Evolutionary conservation across 2,329 filamentous ascomycete species (phyloP), one percentile per base, ranked within the genome.

Genomic region (Aureobasidium sp.): DNA sequence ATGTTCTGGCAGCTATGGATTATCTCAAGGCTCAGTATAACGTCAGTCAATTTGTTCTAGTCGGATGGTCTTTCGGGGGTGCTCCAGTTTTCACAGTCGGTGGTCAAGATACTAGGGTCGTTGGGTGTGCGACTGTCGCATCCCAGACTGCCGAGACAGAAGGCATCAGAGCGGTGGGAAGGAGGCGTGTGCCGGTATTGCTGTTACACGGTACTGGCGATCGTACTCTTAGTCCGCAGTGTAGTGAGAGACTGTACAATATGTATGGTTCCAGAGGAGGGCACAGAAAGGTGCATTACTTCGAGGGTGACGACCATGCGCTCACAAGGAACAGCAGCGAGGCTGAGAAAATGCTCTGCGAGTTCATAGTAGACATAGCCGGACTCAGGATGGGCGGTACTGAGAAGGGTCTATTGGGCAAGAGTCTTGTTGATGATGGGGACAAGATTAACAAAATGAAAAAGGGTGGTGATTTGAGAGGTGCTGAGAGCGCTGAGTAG

Each of bases 1-100:
- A 79, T 63, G 71, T 76, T 0, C 52, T 67, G 9, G 71, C 75
- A 10, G 71, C 71, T 5, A 74, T 78, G 71, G 65, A 71, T 34
- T 74, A 73, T 56, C 68, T 78, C 9, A 52, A 70, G 15, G 63
- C 70, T 15, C 63, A 67, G 29, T 74, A 71, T 64, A 67, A 65
- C 0, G 67, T 74, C 1, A 63, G 62, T n/a, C 69, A 65, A 27
- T 77, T 77, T 65, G 75, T 77, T 6, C 63, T 78, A 15, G 69
- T 77, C 1, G 76, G 77, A 50, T 78, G 76, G 76, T 75, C 72
- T 12, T 77, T 78, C 57, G 75, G 77, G 24, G 73, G 76, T 6
- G 75, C 74, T 24, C 75, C 75, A 0, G 76, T 75, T 20, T 75
- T 77, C 66, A 74, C 71, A 0, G 70, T 73, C 13, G 75, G 69